A percentile compares a stretch with the other conserved stretches of the same genome.
These are phyloP conservation scores for Salix viminalis DNA, from an alignment of 345 rosid species.

Conservation along the genomic window DNA sequence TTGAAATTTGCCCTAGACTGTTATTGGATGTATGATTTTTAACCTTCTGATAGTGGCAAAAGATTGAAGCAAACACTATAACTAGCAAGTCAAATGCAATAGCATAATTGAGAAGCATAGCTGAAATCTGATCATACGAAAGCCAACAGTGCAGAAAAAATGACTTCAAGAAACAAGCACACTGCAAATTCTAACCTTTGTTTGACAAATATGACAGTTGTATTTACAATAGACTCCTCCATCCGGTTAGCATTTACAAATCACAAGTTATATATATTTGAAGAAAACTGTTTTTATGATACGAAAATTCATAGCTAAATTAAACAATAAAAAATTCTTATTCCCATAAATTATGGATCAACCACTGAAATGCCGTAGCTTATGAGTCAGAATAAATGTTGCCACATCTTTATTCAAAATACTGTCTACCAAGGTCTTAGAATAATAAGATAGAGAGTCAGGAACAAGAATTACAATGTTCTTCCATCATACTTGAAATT, in stretches of 20 bases:
- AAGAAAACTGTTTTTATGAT: background rate
- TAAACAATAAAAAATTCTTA: background rate
- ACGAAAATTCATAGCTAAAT: background rate
- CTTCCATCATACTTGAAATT: background rate
- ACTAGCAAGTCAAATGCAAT: background rate
- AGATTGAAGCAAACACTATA: constrained; percentile 11
- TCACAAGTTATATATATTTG: background rate
- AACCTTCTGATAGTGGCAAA: constrained; percentile 27
- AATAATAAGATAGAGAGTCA: background rate
- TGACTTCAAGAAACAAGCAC: background rate
- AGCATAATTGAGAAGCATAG: background rate
- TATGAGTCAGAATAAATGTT: background rate
- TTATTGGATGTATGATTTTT: constrained; percentile 29
- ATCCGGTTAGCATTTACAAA: background rate
- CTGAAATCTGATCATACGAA: background rate
- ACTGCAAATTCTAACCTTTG: background rate
- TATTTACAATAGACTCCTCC: background rate
- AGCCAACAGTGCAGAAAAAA: background rate
- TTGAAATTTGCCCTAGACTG: constrained; percentile 24
- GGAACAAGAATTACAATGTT: background rate
- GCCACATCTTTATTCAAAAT: background rate
- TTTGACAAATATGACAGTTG: background rate
- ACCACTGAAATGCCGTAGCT: background rate
- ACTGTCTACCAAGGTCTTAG: background rate
- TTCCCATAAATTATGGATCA: background rate